Base-by-base conservation (phyloP, 2,329 filamentous ascomycete genomes). In the Pezicula rhizophila region DNA sequence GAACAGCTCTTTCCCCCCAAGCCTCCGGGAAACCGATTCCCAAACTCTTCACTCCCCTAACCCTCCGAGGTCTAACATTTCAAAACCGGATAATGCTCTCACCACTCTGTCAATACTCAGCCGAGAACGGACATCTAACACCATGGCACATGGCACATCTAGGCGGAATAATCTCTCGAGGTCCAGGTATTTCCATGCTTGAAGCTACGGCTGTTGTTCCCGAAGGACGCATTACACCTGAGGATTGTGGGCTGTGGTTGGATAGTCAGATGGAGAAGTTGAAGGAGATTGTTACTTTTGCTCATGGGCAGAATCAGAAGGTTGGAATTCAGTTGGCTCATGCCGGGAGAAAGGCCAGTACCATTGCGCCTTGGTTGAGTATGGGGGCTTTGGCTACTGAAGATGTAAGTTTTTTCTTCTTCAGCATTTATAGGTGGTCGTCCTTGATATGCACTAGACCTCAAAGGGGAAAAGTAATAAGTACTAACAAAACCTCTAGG, bases 71-170 rank as follows among this genome's bases (percentile, higher is more conserved):
- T 11, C 42, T 82, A n/a, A 80, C 76, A 0, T 70, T 87, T n/a
- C 82, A 82, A 54, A 87, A 85, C 65, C 78, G 83, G 55, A 81
- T 85, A 54, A 76, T 80, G 56, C 69, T 84, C 10, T 76, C 79
- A 2, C 82, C 82, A 0, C 68, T 85, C 4, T 86, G 83, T 65
- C 82, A 86, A 64, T 87, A 87, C 67, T 80, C 75, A 6, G 78
- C 82, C 12, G 62, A 82, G 40, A 77, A 85, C 62, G 83, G 91
- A 35, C 85, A 92, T 66, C 72, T 85, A 55, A 91, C 86, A 2
- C 77, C 86, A 64, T 96, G 83, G 78, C 89, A 96, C 66, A 72
- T 92, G 44, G 82, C 89, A 14, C 90, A 95, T 62, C 74, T 92
- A 23, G 88, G 89, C 49, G 84, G 88, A 52, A 90, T 90, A 57